Conservation (phyloP, 2,329 filamentous ascomycete species). For the Didymella arachidicola region DNA sequence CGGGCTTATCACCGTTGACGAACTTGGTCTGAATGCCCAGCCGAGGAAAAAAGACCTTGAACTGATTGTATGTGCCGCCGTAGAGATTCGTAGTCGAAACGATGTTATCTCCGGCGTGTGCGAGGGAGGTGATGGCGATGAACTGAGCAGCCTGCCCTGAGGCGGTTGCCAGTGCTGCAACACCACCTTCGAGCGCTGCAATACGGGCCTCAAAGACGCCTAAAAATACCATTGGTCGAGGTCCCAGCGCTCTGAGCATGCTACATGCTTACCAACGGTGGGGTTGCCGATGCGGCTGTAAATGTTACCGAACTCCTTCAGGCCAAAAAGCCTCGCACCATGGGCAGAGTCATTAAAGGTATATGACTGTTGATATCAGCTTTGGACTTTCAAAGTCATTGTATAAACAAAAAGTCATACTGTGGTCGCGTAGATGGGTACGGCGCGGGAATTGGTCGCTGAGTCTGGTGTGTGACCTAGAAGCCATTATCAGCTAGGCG, state of each 20-base stretch:
- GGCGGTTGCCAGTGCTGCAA: conserved; percentile 81
- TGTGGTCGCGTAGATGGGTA: conserved; percentile 96
- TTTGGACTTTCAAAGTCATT: not conserved
- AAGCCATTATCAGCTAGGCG: conserved; percentile 7
- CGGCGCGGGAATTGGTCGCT: conserved; percentile 83
- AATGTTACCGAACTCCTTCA: conserved; percentile 97
- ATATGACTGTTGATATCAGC: conserved; percentile 68
- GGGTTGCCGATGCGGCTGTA: conserved; percentile 87
- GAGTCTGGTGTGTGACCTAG: conserved; percentile 80
- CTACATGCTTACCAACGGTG: conserved; percentile 63
- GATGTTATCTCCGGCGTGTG: conserved; percentile 89
- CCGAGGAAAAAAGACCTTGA: conserved; percentile 89
- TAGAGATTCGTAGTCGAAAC: conserved; percentile 86
- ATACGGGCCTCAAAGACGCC: conserved; percentile 97
- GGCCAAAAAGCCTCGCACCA: conserved; percentile 90
- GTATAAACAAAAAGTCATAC: conserved; percentile 49
- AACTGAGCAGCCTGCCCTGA: conserved; percentile 94
- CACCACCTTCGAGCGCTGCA: conserved; percentile 92
- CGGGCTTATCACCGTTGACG: conserved; percentile 78
- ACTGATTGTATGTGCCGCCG: conserved; percentile 95
- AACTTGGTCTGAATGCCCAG: conserved; percentile 90
- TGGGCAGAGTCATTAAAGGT: conserved; percentile 96
- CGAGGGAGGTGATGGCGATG: conserved; percentile 85
- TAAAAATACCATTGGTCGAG: conserved; percentile 70
- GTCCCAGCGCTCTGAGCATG: not conserved